phyloP scores from a whole-genome alignment of 1,139 yeast species.

The Diutina sp. region DNA sequence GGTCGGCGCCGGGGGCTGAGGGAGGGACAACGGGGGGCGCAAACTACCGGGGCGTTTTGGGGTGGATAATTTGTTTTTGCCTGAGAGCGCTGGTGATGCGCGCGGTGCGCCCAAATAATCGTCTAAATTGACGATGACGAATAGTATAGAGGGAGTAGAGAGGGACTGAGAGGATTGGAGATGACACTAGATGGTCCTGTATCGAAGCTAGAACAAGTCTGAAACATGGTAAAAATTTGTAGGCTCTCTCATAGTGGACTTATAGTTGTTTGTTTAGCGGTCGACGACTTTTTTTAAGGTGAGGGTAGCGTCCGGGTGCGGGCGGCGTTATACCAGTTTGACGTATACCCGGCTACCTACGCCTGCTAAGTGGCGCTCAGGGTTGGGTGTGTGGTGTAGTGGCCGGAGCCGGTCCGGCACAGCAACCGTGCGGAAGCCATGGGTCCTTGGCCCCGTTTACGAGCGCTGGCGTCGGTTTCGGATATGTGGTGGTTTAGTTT shows the following conservation, averaged over 20 bases:
- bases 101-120: background rate
- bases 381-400: background rate
- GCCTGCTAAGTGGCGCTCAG: background rate
- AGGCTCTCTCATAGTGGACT: too few relatives aligned
- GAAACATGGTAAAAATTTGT: too few relatives aligned
- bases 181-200: too few relatives aligned
- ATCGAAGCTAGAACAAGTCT: too few relatives aligned
- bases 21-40: background rate
- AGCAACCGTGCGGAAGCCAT: background rate
- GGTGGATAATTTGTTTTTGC: background rate
- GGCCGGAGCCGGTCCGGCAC: background rate
- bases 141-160: background rate
- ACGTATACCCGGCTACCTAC: background rate
- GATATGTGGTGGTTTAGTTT: too few relatives aligned
- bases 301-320: background rate
- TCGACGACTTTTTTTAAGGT: background rate
- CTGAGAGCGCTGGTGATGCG: background rate
- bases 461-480: background rate
- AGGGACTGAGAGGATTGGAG: background rate
- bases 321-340: background rate
- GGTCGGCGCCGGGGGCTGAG: background rate
- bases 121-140: background rate
- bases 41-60: background rate
- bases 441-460: background rate
- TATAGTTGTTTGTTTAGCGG: too few relatives aligned